Evolutionary conservation across 2,329 filamentous ascomycete species (phyloP).

Genomic region (Pseudocercospora vitis): DNA sequence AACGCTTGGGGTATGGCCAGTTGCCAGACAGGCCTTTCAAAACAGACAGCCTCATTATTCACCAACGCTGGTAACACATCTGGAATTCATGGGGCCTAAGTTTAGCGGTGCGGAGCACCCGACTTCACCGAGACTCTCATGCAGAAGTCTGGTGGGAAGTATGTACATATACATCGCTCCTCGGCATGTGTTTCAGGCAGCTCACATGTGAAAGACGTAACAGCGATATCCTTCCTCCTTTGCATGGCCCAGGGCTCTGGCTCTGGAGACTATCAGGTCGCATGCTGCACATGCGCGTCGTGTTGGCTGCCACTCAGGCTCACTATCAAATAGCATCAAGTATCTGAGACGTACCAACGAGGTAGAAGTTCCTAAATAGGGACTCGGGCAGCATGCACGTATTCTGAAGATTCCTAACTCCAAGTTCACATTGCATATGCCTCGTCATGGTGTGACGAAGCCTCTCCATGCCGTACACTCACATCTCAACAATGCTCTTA

Average conservation of each 20-base stretch:
- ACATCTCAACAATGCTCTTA: neutral
- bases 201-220: neutral
- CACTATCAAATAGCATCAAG: neutral
- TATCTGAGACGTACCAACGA: neutral
- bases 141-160: neutral
- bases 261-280: neutral
- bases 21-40: neutral
- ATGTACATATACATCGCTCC: neutral
- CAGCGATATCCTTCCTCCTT: constrained; percentile 1
- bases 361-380: neutral
- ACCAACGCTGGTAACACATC: neutral
- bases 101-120: neutral
- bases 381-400: neutral
- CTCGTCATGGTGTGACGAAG: neutral
- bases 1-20: constrained; percentile 5
- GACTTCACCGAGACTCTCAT: neutral
- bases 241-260: neutral
- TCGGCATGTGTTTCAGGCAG: neutral
- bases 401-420: neutral
- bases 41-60: constrained; percentile 3
- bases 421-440: neutral
- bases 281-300: neutral
- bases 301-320: constrained; percentile 1
- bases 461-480: too few species aligned
- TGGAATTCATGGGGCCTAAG: neutral